phyloP scores from a whole-genome alignment of 2,329 filamentous ascomycete genomes.

The Colletotrichum zoysiae region DNA sequence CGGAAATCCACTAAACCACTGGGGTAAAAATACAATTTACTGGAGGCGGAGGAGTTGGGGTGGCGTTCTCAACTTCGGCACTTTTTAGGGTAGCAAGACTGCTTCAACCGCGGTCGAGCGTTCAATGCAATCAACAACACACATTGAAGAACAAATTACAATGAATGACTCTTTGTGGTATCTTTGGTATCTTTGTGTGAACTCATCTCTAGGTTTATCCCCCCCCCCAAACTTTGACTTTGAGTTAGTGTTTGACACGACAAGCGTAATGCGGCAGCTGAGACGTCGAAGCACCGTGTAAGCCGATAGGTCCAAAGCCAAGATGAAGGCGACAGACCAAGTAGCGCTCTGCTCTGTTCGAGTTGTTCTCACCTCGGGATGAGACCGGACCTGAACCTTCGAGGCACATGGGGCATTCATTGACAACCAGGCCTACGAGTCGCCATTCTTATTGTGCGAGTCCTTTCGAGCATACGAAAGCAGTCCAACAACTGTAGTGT shows the following conservation, averaged over 20 bases:
- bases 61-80: constrained; percentile 46
- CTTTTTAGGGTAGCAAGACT: constrained; percentile 35
- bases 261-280: not conserved
- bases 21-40: constrained; percentile 37
- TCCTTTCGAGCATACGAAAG: not conserved
- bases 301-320: not conserved
- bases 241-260: not conserved
- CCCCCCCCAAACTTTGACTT: not conserved
- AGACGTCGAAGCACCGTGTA: not conserved
- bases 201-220: too few relatives aligned
- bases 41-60: constrained; percentile 44
- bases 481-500: not conserved
- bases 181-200: not conserved
- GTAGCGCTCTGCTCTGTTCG: not conserved
- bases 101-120: constrained; percentile 40
- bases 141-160: constrained; percentile 16
- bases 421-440: not conserved
- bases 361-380: not conserved
- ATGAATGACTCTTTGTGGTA: too few relatives aligned
- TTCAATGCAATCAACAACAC: constrained; percentile 35
- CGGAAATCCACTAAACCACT: constrained; percentile 32
- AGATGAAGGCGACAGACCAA: not conserved
- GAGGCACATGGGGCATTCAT: not conserved
- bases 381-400: not conserved
- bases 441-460: not conserved